Conservation (phyloP, 2,329 filamentous ascomycete genomes). For the Neofusicoccum cordaticola region DNA sequence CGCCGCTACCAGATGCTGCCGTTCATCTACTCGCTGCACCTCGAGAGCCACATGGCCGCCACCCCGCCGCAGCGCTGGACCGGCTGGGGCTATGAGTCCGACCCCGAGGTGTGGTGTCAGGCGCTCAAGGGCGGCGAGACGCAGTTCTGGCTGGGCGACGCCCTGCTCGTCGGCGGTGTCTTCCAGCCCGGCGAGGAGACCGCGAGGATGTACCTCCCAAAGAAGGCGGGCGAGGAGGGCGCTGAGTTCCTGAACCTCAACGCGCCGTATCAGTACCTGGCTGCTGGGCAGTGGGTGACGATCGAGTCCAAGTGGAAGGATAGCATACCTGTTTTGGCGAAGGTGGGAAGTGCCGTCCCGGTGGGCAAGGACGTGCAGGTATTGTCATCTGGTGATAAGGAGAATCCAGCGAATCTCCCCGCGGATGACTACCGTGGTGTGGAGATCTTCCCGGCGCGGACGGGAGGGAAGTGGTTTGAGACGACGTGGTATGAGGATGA, state of each 20-base stretch:
- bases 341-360: conserved; percentile 53
- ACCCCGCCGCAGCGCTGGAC: conserved; percentile 68
- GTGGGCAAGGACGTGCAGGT: conserved; percentile 53
- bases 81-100: conserved; percentile 68
- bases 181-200: conserved; percentile 58
- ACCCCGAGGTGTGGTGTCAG: conserved; percentile 64
- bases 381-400: conserved; percentile 49
- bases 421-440: conserved; percentile 56
- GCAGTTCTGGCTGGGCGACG: conserved; percentile 71
- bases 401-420: conserved; percentile 45
- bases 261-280: conserved; percentile 57
- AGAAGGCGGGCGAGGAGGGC: conserved; percentile 38
- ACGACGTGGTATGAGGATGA: conserved; percentile 58
- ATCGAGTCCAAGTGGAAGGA: conserved; percentile 51
- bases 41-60: conserved; percentile 61
- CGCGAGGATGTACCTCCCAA: conserved; percentile 62
- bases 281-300: conserved; percentile 53
- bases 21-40: conserved; percentile 65
- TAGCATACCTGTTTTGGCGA: conserved; percentile 56
- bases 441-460: conserved; percentile 56
- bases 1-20: conserved; percentile 70
- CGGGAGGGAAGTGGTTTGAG: conserved; percentile 34
- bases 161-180: conserved; percentile 60
- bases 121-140: conserved; percentile 61
- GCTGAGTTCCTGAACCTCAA: conserved; percentile 63